Evolutionary conservation across 257 asterid genomes (phyloP), one percentile per base, ranked within the genome.

Genomic region (Gentiana macrophylla): DNA sequence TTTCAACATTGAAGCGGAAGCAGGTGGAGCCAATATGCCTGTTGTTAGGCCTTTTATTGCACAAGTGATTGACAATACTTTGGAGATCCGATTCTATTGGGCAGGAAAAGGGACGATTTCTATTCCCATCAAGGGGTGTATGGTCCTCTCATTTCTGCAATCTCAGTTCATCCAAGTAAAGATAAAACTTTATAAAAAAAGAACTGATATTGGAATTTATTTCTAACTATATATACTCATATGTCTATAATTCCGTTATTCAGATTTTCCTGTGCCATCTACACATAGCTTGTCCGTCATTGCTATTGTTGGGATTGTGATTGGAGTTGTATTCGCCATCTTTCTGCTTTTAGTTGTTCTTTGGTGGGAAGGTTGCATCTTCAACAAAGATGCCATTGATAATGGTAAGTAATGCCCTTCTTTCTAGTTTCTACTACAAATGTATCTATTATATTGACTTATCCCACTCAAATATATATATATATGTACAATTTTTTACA

Each of bases 61-160:
- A 55, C 77, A 67, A 3, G 93, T 89, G 35, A 59, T 62, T n/a
- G 81, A 86, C 62, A 66, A 75, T 63, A 69, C 76, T 6, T 72
- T 89, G 78, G 94, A 86, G 74, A 80, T 89, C 53, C 79, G 94
- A 48, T 75, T 89, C 70, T 78, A 81, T 66, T 89, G 93, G 93
- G 80, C 87, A 2, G 77, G 97, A 65, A 86, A 72, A 78, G 97
- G 97, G 72, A 89, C 94, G 45, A 73, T 74, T 4, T 74, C 94
- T 8, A 77, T 89, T 55, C 97, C 97, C 37, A 63, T 59, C 37
- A 73, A 80, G 71, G 95, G 62, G 76, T 77, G 62, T 89, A 89
- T 64, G 97, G 95, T 56, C 78, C 95, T 49, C 83, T 86, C 37
- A 57, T 89, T 72, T 89, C 97, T 57, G 95, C 94, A 55, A 86